Base-by-base conservation (phyloP, 768 basidiomycete genomes). In the Mycena galericulata region DNA sequence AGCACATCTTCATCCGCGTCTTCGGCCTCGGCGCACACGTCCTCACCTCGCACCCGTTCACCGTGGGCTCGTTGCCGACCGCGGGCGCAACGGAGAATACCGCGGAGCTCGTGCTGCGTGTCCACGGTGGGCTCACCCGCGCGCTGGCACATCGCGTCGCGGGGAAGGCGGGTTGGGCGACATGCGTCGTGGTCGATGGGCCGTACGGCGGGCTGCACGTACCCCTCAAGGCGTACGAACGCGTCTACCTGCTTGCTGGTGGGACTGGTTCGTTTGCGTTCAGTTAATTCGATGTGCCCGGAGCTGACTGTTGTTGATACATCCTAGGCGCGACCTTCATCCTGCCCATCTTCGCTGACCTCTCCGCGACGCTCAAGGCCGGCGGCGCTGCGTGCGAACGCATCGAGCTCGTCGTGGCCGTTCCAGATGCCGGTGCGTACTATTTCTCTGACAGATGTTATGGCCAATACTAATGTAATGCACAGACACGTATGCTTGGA, bases 11-110 rank as follows among this genome's bases (percentile, higher is more conserved):
- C 63, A 63, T 75, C 46, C 70, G 72, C 34, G 34, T 72, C 65
- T 49, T 73, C 18, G 67, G 70, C n/a, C 59, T 71, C 15, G 72
- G 70, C 12, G 65, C 73, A 4, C 72, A 76, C 43, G 65, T 77
- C 2, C 66, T 77, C 57, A 75, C 76, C 34, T 76, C 79, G 30
- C 81, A 80, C 66, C 81, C 81, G 7, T 79, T 80, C 71, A 80
- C 79, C 34, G 75, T 80, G 49, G 71, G 77, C 29, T 77, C 76
- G 22, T 61, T 79, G 30, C 68, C 69, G 9, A 53, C n/a, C 10
- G 29, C 58, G 8, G 58, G 63, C 4, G 67, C 59, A n/a, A n/a
- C n/a, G 20, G 41, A 72, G 55, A 56, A 64, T 14, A 61, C 62
- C 24, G 51, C 73, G 17, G 70, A 75, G 63, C 63, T 79, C 32